phyloP scores from a whole-genome alignment of 75 land plant species.

The Sequoia sempervirens region DNA sequence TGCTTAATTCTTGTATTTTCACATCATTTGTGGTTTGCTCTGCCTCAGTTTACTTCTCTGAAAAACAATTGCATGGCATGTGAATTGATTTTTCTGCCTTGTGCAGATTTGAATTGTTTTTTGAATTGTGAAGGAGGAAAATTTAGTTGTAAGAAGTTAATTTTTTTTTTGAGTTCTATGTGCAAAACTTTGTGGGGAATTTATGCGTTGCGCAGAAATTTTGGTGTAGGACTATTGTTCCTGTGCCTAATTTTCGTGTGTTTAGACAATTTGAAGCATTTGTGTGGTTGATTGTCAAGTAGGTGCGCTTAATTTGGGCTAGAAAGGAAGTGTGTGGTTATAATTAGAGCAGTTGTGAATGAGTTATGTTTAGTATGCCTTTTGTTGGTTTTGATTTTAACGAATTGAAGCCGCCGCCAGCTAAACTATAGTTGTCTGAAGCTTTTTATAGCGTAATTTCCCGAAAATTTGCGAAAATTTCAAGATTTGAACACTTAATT shows the following conservation, averaged over 20 bases:
- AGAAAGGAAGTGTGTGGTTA: neutral
- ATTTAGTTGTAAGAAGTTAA: neutral
- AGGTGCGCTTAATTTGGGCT: neutral
- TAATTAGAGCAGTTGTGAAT: neutral
- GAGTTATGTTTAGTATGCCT: neutral
- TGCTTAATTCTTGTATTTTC: neutral
- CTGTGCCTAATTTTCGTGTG: neutral
- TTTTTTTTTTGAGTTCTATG: neutral
- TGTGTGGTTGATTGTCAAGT: neutral
- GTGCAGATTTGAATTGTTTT: slow-evolving; percentile 1
- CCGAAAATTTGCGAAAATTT: neutral
- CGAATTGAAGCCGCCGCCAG: neutral
- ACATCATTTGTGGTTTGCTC: neutral
- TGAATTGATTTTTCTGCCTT: neutral
- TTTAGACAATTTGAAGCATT: neutral
- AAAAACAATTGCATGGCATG: neutral
- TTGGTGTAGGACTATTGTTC: neutral
- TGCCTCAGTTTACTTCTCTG: neutral
- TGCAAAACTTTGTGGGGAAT: neutral
- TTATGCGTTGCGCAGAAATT: neutral
- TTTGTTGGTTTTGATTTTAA: neutral
- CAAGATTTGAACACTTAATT: neutral
- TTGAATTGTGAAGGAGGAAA: neutral
- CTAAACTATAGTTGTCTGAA: neutral
- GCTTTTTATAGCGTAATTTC: neutral